These are phyloP conservation scores for Aspergillus baeticus DNA, from an alignment of 495 filamentous ascomycete genomes.

Conservation along the genomic window DNA sequence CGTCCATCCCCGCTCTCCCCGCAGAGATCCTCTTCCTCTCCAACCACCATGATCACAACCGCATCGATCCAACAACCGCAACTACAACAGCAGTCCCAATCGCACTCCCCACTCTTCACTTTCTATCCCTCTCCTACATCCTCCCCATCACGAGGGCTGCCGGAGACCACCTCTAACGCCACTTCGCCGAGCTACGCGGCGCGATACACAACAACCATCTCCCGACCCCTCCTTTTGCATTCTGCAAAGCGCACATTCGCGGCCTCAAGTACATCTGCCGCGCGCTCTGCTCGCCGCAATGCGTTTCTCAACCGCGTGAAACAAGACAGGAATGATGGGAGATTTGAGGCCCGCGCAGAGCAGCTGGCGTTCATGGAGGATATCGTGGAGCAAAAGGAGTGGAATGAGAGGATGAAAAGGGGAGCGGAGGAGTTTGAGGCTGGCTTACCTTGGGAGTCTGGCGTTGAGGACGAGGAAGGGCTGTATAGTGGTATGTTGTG, in stretches of 20 bases:
- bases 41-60: constrained; percentile 8
- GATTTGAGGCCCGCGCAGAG: constrained; percentile 68
- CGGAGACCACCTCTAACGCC: constrained; percentile 12
- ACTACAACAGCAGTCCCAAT: neutral
- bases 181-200: constrained; percentile 4
- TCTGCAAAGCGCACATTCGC: constrained; percentile 8
- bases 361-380: constrained; percentile 59
- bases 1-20: constrained; percentile 51
- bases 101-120: neutral
- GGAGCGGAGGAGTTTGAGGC: constrained; percentile 26
- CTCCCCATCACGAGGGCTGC: constrained; percentile 27
- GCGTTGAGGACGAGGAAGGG: constrained; percentile 23
- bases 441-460: neutral
- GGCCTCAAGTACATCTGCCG: constrained; percentile 18
- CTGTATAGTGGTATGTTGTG: constrained; percentile 24
- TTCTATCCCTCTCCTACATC: constrained; percentile 13
- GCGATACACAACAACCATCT: constrained; percentile 13
- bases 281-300: constrained; percentile 35
- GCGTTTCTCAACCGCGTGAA: constrained; percentile 81
- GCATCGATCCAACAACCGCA: constrained; percentile 6
- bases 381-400: constrained; percentile 47
- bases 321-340: constrained; percentile 66
- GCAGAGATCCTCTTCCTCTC: constrained; percentile 16
- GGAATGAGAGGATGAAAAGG: constrained; percentile 46
- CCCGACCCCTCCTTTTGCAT: constrained; percentile 7